A percentile compares a stretch with the other conserved stretches of the same genome.
phyloP scores from a whole-genome alignment of 169 alveolate species.

The Eimeria sp. region DNA sequence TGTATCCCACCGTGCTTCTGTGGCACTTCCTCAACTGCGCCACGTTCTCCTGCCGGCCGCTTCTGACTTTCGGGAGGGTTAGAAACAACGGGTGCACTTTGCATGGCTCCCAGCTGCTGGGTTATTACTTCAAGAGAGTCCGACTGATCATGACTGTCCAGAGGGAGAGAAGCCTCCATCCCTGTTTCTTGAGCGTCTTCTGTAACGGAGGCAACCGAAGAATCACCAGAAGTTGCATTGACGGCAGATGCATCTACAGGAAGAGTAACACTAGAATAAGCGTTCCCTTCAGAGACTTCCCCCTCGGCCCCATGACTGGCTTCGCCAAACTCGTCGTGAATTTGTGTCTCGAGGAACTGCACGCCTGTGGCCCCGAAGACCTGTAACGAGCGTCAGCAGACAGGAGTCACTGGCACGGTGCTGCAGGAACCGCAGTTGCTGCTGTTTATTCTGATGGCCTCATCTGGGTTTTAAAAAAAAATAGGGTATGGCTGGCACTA shows the following conservation, averaged over 20 bases:
- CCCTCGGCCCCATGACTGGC: neutral
- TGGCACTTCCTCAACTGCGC: neutral
- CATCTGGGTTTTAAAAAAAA: neutral
- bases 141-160: neutral
- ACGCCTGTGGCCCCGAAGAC: constrained; percentile 92
- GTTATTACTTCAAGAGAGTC: neutral
- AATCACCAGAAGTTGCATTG: neutral
- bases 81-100: neutral
- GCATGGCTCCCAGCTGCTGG: neutral
- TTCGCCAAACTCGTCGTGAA: constrained; percentile 35
- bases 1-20: neutral
- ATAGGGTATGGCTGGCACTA: neutral
- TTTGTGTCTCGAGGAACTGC: constrained; percentile 84
- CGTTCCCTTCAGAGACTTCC: constrained; percentile 2
- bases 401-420: neutral
- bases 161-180: neutral
- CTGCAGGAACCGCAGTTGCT: neutral
- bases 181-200: neutral
- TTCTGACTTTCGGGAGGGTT: neutral
- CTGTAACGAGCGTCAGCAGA: constrained; percentile 28
- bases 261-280: neutral
- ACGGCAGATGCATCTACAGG: neutral
- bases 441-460: neutral
- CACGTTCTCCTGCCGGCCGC: neutral
- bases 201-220: neutral